These are phyloP conservation scores for Hygrocybe punicea DNA, from an alignment of 768 basidiomycete genomes.

Conservation along the genomic window DNA sequence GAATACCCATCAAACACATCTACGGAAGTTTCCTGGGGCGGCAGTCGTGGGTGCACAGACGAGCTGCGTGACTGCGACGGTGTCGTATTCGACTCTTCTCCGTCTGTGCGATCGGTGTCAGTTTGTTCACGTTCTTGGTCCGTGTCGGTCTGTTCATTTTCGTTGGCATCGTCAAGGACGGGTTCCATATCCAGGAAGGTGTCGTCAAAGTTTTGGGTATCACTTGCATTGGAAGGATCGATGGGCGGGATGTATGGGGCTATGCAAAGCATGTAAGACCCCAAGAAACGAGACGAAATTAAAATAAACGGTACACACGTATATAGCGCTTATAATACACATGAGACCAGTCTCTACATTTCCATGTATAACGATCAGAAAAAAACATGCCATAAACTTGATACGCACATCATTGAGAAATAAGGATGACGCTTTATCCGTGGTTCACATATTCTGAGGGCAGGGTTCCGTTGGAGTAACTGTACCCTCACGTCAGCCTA, in stretches of 20 bases:
- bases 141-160: slow-evolving; percentile 60
- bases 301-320: slow-evolving; percentile 51
- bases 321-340: slow-evolving; percentile 94
- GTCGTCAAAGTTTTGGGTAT: slow-evolving; percentile 97
- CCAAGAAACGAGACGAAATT: slow-evolving; percentile 2
- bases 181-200: slow-evolving; percentile 96
- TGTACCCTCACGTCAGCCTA: slow-evolving; percentile 28
- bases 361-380: slow-evolving; percentile 14
- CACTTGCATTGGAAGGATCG: slow-evolving; percentile 86
- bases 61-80: slow-evolving; percentile 78
- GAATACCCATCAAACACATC: slow-evolving; percentile 95
- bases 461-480: slow-evolving; percentile 92
- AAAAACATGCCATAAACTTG: slow-evolving; percentile 9
- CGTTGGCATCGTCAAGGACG: slow-evolving; percentile 74
- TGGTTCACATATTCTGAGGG: slow-evolving; percentile 86
- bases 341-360: slow-evolving; percentile 81
- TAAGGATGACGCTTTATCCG: slow-evolving; percentile 93
- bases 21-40: slow-evolving; percentile 45
- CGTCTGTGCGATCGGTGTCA: slow-evolving; percentile 68
- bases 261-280: slow-evolving; percentile 26
- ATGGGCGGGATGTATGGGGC: slow-evolving; percentile 93
- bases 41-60: slow-evolving; percentile 47
- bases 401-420: slow-evolving; percentile 85
- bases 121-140: slow-evolving; percentile 67
- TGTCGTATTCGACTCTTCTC: slow-evolving; percentile 73